Base-by-base conservation (phyloP, 1,284 basidiomycete genomes). In the Pseudozyma flocculosa region DNA sequence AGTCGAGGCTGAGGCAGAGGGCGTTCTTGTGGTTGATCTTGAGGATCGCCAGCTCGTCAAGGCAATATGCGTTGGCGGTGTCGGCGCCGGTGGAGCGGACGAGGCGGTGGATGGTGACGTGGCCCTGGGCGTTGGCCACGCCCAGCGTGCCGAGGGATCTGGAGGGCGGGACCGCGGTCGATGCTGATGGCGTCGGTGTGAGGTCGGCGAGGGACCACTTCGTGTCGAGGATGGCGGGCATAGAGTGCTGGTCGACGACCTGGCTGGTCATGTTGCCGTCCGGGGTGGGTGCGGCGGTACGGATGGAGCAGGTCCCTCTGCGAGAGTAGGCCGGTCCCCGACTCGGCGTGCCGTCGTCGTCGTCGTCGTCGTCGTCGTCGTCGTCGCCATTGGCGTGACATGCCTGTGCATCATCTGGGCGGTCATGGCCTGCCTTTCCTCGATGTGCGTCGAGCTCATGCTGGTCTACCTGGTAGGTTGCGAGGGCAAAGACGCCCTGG, bases 381-480 rank as follows among this genome's bases (percentile, higher is more conserved):
- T 44, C 32, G 11, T 48, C 41, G 15, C 48, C 34, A 2, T 29
- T 43, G 4, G 22, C 18, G 15, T 30, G 19, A 1, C 19, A 9
- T 18, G 13, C 21, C 10, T 40, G 19, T 36, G 24, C 19, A 21
- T 24, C 18, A 9, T 42, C n/a, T 21, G 26, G 22, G 21, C 30
- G 14, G 3, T 37, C 39, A 22, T 46, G n/a, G n/a, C n/a, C n/a
- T n/a, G n/a, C 22, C 23, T 43, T 10, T n/a, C 17, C 23, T 37
- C 54, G 45, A 17, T 11, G 39, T 2, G 2, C 17, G 39, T 54
- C 45, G 45, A 49, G n/a, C 34, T 65, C 60, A n/a, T 61, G 54
- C 46, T 78, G 59, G 44, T 76, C 73, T 10, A 78, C 72, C 40
- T 78, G 74, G 29, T 78, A 78, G 1, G 75, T 78, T 1, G 67